Evolutionary conservation across 352 stramenopile species (phyloP).

Genomic region (Peronosclerospora sorghi): DNA sequence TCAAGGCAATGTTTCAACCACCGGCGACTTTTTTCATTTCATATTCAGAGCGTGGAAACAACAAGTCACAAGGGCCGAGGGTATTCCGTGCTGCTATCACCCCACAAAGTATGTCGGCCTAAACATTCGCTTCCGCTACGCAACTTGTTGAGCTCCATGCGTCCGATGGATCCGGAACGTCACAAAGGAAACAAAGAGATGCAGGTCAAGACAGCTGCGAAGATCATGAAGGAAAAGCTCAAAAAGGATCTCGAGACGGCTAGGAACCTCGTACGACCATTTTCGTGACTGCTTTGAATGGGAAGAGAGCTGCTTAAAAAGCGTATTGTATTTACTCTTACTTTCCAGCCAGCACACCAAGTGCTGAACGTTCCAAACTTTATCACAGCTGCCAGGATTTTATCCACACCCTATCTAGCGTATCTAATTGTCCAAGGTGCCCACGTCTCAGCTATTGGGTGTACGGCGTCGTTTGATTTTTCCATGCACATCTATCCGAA

Average conservation of each 20-base stretch:
- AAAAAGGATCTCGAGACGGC: conserved; percentile 40
- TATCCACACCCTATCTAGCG: conserved; percentile 64
- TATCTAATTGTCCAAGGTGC: conserved; percentile 63
- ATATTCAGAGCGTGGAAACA: not conserved
- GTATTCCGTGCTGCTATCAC: conserved; percentile 8
- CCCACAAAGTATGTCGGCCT: not conserved
- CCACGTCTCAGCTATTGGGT: conserved; percentile 49
- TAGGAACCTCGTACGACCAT: conserved; percentile 25
- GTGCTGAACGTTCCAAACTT: conserved; percentile 70
- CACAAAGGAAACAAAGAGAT: conserved; percentile 6
- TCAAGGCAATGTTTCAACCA: not conserved
- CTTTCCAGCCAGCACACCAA: conserved; percentile 43
- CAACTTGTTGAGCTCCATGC: conserved; percentile 5
- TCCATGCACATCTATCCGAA: not conserved
- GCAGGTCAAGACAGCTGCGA: conserved; percentile 19
- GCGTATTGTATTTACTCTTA: conserved; percentile 1
- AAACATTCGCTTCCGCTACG: not conserved
- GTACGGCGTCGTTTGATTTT: conserved; percentile 21
- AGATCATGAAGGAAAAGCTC: conserved; percentile 37
- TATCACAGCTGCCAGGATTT: conserved; percentile 69
- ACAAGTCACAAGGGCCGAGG: not conserved
- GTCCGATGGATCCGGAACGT: conserved; percentile 3
- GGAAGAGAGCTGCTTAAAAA: not conserved
- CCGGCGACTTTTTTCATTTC: conserved; percentile 1
- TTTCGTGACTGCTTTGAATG: not conserved